phyloP scores from a whole-genome alignment of 352 stramenopile species.

The Phytophthora foliorum region DNA sequence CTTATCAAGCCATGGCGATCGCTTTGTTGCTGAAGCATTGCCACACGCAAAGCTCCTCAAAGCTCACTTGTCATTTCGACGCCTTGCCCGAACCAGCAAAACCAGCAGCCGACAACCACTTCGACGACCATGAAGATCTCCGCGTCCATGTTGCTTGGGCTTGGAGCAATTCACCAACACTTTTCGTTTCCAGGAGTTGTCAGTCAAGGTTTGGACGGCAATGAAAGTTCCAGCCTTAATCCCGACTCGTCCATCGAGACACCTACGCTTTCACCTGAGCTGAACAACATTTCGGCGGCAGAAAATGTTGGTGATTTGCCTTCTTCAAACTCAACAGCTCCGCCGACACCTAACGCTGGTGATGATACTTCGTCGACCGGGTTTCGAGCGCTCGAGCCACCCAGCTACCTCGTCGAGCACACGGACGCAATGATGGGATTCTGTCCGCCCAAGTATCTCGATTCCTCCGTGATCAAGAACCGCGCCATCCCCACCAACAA shows the following conservation, averaged over 20 bases:
- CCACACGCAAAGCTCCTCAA: conserved; percentile 1
- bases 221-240: conserved; percentile 22
- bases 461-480: conserved; percentile 47
- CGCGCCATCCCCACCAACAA: conserved; percentile 77
- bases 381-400: conserved; percentile 39
- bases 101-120: conserved; percentile 11
- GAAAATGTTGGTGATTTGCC: conserved; percentile 3
- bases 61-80: conserved; percentile 48
- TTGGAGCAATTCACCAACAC: conserved; percentile 32
- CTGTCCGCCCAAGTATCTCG: conserved; percentile 64
- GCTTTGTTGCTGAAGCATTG: too few relatives aligned
- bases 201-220: conserved; percentile 22
- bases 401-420: conserved; percentile 51
- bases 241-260: conserved; percentile 22
- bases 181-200: conserved; percentile 21
- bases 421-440: conserved; percentile 64
- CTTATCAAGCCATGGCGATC: background rate
- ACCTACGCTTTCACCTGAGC: conserved; percentile 13
- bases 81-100: conserved; percentile 20
- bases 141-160: conserved; percentile 25
- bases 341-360: conserved; percentile 14
- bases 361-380: conserved; percentile 20
- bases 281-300: conserved; percentile 14
- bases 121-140: conserved; percentile 40
- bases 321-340: conserved; percentile 9